These are phyloP conservation scores for Vitis hybrid DNA, from an alignment of 177 flowering plant genomes.

Conservation along the genomic window DNA sequence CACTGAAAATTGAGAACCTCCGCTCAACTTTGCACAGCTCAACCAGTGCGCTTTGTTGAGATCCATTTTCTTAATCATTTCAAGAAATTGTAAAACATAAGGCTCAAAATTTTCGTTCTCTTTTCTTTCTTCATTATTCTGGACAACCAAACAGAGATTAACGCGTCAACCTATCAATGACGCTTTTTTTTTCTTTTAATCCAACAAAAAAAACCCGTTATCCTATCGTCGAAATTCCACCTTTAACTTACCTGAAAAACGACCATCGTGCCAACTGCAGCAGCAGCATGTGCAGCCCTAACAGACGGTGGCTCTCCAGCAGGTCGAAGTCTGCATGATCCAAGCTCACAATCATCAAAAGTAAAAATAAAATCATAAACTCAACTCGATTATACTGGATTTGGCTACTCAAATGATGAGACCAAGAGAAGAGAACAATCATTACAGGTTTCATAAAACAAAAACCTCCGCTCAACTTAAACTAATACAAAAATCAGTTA, in stretches of 20 bases:
- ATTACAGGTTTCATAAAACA: not conserved
- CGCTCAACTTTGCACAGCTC: no score
- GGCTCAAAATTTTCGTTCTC: no score
- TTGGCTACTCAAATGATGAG: no score
- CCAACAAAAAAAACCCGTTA: conserved; percentile 1
- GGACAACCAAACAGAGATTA: no score
- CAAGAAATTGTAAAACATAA: no score
- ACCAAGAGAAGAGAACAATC: no score
- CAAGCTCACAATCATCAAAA: conserved; percentile 10
- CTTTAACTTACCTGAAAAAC: conserved; percentile 79
- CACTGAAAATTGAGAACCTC: no score
- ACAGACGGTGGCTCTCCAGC: conserved; percentile 97
- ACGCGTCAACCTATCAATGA: no score
- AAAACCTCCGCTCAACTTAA: conserved; percentile 8
- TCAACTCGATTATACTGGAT: not conserved
- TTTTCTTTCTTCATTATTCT: no score
- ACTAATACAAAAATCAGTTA: not conserved
- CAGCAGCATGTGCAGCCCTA: conserved; percentile 97
- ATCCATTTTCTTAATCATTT: no score
- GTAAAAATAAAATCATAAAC: not conserved
- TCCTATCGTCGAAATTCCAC: not conserved
- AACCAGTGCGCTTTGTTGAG: no score
- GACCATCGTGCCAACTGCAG: conserved; percentile 98
- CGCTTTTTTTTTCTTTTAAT: no score
- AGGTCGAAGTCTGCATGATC: conserved; percentile 57